Evolutionary conservation across 2,329 filamentous ascomycete species (phyloP).

Genomic region (Nothopassalora personata): DNA sequence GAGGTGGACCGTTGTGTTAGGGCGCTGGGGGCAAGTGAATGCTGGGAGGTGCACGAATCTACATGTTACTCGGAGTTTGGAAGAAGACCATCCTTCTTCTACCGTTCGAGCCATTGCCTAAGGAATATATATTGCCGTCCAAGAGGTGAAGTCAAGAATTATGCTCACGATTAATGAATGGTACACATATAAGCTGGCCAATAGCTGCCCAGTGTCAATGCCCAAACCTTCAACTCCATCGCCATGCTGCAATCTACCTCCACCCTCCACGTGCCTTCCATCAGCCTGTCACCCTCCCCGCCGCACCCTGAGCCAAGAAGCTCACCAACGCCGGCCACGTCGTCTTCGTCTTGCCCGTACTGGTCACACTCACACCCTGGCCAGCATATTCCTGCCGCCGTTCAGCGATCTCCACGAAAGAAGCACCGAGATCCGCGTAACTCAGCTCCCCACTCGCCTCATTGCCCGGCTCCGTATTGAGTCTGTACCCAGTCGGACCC

Average conservation of each 20-base stretch:
- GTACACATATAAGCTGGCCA: neutral
- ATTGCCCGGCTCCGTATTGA: neutral
- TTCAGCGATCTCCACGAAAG: neutral
- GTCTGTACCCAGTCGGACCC: neutral
- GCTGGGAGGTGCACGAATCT: no score
- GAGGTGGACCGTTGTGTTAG: no score
- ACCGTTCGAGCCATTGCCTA: no score
- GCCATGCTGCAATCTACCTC: neutral
- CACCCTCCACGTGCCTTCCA: neutral
- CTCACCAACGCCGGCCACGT: constrained; percentile 85
- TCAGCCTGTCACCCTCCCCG: neutral
- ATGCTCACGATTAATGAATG: neutral
- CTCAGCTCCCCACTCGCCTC: neutral
- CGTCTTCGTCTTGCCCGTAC: constrained; percentile 85
- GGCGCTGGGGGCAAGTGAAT: no score
- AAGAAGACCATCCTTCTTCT: no score
- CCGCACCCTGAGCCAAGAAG: constrained; percentile 62
- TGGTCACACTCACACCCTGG: constrained; percentile 55
- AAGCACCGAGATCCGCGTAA: neutral
- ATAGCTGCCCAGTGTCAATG: neutral
- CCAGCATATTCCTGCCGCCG: neutral
- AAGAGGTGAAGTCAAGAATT: neutral
- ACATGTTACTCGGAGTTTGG: no score
- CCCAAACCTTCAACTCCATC: neutral
- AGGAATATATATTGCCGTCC: neutral